Base-by-base conservation (phyloP, 768 basidiomycete species). In the Tulasnella sp. region DNA sequence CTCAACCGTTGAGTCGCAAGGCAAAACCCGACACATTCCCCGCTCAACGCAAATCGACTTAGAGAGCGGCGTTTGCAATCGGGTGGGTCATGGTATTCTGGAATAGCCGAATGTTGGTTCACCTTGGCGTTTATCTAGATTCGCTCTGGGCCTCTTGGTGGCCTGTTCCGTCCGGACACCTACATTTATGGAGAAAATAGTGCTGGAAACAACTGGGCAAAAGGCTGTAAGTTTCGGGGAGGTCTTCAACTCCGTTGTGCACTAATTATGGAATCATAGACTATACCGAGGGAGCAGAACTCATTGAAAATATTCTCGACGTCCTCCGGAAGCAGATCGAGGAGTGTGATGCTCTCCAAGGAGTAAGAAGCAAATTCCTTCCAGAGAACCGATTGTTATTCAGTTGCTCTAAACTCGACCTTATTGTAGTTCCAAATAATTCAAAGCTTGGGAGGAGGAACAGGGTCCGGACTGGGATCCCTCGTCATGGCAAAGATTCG, bases 201-300 rank as follows among this genome's bases (percentile, higher is more conserved):
- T 71, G 90, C 95, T 0, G 96, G 95, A 22, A 97, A 98, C 80
- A 97, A 96, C 79, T 97, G 94, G 93, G 95, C 94, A 19, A 97
- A 97, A 84, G 94, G 93, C 87, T 93, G 93, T 93, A 80, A 84
- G 91, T 84, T 40, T 38, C 8, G 17, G 29, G 64, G 72, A 68
- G 19, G 73, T 74, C 73, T 76, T 39, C 74, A 77, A 31, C 14
- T 31, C 31, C 58, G 77, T 68, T 12, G 45, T 58, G 54, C 3
- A 34, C 52, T 76, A 29, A 49, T n/a, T 39, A 67, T 19, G 49
- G 29, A 1, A 2, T 45, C 45, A 34, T 77, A 93, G 92, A 89
- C 83, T 97, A 96, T 81, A 97, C 94, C 2, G 96, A 96, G 85
- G 93, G 96, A 77, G 96, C 96, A 42, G 96, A 99, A 82, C 88